phyloP scores from a whole-genome alignment of 1,284 basidiomycete genomes.

The Anthracocystis setariae region DNA sequence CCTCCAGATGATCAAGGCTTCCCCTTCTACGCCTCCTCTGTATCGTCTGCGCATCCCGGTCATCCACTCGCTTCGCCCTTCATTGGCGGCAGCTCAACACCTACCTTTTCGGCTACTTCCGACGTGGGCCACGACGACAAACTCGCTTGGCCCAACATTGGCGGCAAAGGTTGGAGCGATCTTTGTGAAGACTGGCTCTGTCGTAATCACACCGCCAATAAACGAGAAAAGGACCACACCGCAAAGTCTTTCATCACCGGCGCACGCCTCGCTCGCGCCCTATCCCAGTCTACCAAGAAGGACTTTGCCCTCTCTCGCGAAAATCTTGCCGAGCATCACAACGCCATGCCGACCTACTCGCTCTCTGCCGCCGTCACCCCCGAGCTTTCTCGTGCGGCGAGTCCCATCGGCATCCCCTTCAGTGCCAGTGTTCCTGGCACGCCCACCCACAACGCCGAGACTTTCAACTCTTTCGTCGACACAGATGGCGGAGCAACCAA shows the following conservation, averaged over 20 bases:
- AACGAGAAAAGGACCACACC: slow-evolving; percentile 28
- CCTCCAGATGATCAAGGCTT: slow-evolving; percentile 22
- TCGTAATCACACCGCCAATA: slow-evolving; percentile 43
- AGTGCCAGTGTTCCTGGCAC: slow-evolving; percentile 41
- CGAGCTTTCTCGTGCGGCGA: slow-evolving; percentile 44
- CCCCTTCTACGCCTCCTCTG: slow-evolving; percentile 19
- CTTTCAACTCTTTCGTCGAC: slow-evolving; percentile 10
- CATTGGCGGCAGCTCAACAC: slow-evolving; percentile 37
- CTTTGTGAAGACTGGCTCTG: slow-evolving; percentile 68
- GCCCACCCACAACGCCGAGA: slow-evolving; percentile 41
- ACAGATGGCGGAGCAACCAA: slow-evolving; percentile 3
- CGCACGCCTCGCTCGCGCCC: slow-evolving; percentile 34
- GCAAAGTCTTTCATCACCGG: slow-evolving; percentile 40
- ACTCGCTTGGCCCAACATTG: slow-evolving; percentile 30
- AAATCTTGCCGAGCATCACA: slow-evolving; percentile 12
- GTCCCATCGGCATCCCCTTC: slow-evolving; percentile 28
- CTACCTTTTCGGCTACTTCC: slow-evolving; percentile 12
- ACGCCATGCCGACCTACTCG: slow-evolving; percentile 17
- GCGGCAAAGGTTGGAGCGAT: slow-evolving; percentile 67
- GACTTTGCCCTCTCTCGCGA: slow-evolving; percentile 23
- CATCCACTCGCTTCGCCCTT: slow-evolving; percentile 34
- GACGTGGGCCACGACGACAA: slow-evolving; percentile 19
- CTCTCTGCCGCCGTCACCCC: slow-evolving; percentile 39
- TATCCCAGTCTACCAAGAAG: slow-evolving; percentile 25
- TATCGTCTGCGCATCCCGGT: slow-evolving; percentile 24